Percentiles rank a stretch among this genome's conserved stretches.
These are phyloP conservation scores for Azolla pinnata DNA, from an alignment of 75 land plant genomes.

Conservation along the genomic window DNA sequence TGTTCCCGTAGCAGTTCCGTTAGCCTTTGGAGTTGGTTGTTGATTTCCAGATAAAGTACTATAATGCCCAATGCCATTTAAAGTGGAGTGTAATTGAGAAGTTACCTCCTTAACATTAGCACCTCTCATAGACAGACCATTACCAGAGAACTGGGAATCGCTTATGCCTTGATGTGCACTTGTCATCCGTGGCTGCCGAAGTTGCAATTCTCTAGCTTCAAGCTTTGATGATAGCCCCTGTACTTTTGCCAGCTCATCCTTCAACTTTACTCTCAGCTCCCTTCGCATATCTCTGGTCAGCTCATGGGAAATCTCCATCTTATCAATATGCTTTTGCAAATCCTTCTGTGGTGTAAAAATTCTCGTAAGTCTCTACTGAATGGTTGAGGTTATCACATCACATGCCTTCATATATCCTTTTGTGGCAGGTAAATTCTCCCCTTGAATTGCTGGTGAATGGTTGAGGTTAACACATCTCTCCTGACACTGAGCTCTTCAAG, in stretches of 20 bases:
- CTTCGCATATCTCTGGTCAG: constrained; percentile 21
- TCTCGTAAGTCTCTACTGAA: too few species aligned
- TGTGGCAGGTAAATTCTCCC: too few species aligned
- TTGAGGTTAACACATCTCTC: too few species aligned
- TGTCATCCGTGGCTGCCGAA: not conserved
- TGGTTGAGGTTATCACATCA: too few species aligned
- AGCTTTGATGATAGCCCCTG: constrained; percentile 24
- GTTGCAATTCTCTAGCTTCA: constrained; percentile 28
- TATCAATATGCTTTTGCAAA: too few species aligned
- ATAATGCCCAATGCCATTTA: not conserved
- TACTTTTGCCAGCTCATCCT: constrained; percentile 42
- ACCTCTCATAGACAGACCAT: constrained; percentile 1
- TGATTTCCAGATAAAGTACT: not conserved
- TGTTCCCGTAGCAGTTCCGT: too few species aligned
- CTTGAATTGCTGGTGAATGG: too few species aligned
- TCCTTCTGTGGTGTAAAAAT: too few species aligned
- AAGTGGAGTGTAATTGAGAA: constrained; percentile 17
- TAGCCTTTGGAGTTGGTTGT: not conserved
- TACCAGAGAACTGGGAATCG: constrained; percentile 19
- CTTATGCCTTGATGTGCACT: not conserved
- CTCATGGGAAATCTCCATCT: not conserved
- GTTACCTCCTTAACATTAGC: constrained; percentile 19
- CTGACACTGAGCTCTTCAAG: too few species aligned
- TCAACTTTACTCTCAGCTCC: constrained; percentile 30
- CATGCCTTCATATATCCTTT: too few species aligned